phyloP scores from a whole-genome alignment of 768 basidiomycete genomes.

The Strobilomyces dryophilus region DNA sequence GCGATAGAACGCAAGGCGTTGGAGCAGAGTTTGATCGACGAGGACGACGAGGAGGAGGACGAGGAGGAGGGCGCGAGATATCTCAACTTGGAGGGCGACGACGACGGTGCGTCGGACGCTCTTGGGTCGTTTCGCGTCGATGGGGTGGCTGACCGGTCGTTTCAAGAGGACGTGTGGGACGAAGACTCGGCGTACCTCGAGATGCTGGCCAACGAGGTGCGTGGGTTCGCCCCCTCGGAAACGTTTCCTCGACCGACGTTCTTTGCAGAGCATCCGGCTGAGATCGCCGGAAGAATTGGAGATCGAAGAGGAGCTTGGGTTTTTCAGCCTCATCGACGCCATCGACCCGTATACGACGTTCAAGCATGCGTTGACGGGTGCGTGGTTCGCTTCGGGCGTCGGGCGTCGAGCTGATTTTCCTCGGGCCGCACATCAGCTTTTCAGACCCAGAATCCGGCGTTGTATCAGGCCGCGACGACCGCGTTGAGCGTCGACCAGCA shows the following conservation, averaged over 20 bases:
- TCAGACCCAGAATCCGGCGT: conserved; percentile 63
- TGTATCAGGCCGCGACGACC: conserved; percentile 73
- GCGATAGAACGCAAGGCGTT: conserved; percentile 54
- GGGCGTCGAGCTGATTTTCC: too few species aligned
- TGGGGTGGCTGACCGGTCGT: too few species aligned
- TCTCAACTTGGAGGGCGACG: conserved; percentile 62
- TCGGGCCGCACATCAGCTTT: conserved; percentile 34
- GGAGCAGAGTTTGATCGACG: conserved; percentile 45
- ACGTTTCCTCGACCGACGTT: not conserved
- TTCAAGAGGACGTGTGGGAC: conserved; percentile 92
- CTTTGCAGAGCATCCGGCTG: conserved; percentile 64
- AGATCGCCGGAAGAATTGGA: conserved; percentile 59
- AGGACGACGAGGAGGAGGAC: conserved; percentile 42
- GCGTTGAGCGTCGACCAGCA: conserved; percentile 70
- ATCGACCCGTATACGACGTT: conserved; percentile 77
- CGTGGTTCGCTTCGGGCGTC: not conserved
- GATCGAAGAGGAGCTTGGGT: conserved; percentile 81
- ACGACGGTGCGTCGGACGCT: conserved; percentile 46
- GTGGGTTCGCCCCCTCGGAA: not conserved
- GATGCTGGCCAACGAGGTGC: conserved; percentile 77
- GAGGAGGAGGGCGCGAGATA: conserved; percentile 54
- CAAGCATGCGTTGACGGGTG: conserved; percentile 74
- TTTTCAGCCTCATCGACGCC: conserved; percentile 77
- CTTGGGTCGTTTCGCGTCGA: not conserved
- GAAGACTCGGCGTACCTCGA: conserved; percentile 87